Conservation (phyloP, 2,329 filamentous ascomycete species). For the Acephala macrosclerotiorum region DNA sequence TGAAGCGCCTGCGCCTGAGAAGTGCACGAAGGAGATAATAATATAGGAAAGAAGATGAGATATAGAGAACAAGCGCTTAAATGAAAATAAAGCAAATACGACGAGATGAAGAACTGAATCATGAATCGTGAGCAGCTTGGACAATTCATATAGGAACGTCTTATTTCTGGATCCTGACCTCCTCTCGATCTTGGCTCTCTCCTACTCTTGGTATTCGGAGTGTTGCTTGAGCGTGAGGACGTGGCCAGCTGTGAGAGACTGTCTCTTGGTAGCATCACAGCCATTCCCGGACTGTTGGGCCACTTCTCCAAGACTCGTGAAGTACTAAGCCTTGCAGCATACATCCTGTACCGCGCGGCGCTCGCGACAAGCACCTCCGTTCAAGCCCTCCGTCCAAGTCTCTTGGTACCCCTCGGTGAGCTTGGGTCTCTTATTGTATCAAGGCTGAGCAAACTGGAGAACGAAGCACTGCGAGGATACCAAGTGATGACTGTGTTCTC, state of each 20-base stretch:
- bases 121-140: too few species aligned
- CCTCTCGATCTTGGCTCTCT: not conserved
- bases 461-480: not conserved
- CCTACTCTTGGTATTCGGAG: constrained; percentile 1
- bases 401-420: constrained; percentile 2
- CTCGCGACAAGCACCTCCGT: not conserved
- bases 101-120: too few species aligned
- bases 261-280: too few species aligned
- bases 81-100: not conserved
- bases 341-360: not conserved
- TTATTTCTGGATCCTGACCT: not conserved
- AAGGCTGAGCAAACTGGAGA: not conserved
- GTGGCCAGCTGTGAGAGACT: not conserved
- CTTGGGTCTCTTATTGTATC: not conserved
- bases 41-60: not conserved
- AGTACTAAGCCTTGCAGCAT: too few species aligned
- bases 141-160: not conserved
- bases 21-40: not conserved
- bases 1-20: not conserved
- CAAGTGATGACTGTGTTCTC: not conserved
- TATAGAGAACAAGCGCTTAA: not conserved
- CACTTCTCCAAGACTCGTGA: not conserved
- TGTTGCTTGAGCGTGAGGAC: not conserved
- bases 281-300: not conserved
- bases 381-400: not conserved